A percentile compares a stretch with the other conserved stretches of the same genome.
phyloP scores from a whole-genome alignment of 2,329 filamentous ascomycete species.

The Exserohilum rostratum region DNA sequence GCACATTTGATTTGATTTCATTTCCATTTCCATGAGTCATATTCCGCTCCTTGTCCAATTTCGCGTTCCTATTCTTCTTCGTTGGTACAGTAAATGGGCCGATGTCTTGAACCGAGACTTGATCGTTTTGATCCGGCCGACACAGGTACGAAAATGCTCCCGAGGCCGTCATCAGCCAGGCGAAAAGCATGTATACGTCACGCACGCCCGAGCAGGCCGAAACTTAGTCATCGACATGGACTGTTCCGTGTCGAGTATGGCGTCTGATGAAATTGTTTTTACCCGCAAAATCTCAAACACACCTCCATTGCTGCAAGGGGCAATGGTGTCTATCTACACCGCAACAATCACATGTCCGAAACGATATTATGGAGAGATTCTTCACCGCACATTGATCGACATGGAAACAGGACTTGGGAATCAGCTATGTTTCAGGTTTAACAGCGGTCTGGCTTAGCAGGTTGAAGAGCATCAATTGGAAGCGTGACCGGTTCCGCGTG shows the following conservation, averaged over 20 bases:
- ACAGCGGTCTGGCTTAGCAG: slow-evolving; percentile 23
- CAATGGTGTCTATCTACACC: slow-evolving; percentile 7
- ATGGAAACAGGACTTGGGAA: slow-evolving; percentile 21
- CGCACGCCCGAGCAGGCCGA: too few species aligned
- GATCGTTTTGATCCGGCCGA: slow-evolving; percentile 3
- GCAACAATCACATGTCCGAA: slow-evolving; percentile 19
- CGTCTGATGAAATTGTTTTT: slow-evolving; percentile 13
- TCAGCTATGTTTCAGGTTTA: slow-evolving; percentile 19
- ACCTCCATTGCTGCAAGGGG: slow-evolving; percentile 24
- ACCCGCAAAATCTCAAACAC: slow-evolving; percentile 25
- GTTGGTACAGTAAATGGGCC: slow-evolving; percentile 2
- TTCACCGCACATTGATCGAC: slow-evolving; percentile 34
- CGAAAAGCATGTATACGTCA: too few species aligned
- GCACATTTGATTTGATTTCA: background rate
- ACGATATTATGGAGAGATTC: slow-evolving; percentile 17
- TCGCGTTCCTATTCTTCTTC: background rate
- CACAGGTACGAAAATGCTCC: background rate
- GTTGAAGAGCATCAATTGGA: slow-evolving; percentile 29
- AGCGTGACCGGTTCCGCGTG: slow-evolving; percentile 30
- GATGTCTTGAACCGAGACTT: background rate
- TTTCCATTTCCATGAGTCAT: slow-evolving; percentile 2
- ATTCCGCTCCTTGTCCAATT: background rate
- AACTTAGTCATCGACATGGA: too few species aligned
- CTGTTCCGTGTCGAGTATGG: too few species aligned
- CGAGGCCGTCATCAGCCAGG: slow-evolving; percentile 10